Evolutionary conservation across 2,329 filamentous ascomycete species (phyloP).

Genomic region (Aureobasidium sp.): DNA sequence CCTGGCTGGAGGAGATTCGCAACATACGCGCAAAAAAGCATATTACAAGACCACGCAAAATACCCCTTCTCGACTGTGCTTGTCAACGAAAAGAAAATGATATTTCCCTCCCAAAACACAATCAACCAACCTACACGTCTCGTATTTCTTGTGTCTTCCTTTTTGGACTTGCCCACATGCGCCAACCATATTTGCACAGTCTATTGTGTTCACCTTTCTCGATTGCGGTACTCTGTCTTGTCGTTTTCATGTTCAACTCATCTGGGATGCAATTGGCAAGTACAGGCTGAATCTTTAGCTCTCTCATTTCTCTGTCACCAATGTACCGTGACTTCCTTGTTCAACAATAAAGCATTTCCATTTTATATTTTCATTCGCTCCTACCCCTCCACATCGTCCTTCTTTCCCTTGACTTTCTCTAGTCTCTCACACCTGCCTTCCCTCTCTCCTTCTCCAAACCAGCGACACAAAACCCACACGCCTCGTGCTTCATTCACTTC

Average conservation of each 20-base stretch:
- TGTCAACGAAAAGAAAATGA: constrained; percentile 15
- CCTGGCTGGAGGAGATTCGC: background rate
- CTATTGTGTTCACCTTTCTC: background rate
- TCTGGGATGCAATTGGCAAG: no score
- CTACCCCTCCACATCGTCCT: background rate
- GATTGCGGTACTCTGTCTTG: no score
- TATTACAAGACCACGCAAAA: background rate
- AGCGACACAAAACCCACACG: background rate
- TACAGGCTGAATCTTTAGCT: background rate
- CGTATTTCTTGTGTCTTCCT: background rate
- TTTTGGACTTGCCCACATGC: background rate
- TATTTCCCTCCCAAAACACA: background rate
- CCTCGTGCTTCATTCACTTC: background rate
- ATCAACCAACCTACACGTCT: background rate
- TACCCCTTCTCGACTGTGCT: constrained; percentile 5
- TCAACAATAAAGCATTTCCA: background rate
- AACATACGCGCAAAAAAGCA: constrained; percentile 8
- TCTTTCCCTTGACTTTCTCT: background rate
- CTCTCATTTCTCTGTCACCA: background rate
- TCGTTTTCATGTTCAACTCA: no score
- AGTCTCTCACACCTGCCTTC: background rate
- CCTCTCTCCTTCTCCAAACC: background rate
- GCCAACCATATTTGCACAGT: background rate
- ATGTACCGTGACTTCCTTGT: background rate
- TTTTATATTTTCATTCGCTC: background rate